phyloP scores from a whole-genome alignment of 768 basidiomycete species.

The Mycena venus region DNA sequence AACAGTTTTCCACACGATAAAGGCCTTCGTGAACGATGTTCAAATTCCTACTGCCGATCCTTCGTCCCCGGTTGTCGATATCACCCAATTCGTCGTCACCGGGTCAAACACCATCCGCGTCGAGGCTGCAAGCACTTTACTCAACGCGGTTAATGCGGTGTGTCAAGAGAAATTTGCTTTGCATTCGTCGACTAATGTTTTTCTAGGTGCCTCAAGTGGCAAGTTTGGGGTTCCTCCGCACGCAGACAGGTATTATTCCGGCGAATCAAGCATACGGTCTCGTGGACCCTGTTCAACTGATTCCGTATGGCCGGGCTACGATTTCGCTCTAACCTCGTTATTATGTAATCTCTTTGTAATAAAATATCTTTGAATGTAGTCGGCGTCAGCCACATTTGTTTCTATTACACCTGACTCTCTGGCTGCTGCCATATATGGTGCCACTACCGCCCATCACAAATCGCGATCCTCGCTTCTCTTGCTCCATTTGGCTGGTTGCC shows the following conservation, averaged over 20 bases:
- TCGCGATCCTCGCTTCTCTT: too few species aligned
- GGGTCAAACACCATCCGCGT: conserved; percentile 27
- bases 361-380: too few species aligned
- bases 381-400: too few species aligned
- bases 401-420: too few species aligned
- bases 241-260: not conserved
- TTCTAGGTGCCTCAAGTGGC: conserved; percentile 11
- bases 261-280: conserved; percentile 28
- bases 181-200: not conserved
- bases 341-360: too few species aligned
- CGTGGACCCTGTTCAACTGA: conserved; percentile 21
- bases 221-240: conserved; percentile 23
- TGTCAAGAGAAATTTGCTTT: not conserved
- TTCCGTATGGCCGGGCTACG: conserved; percentile 27
- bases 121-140: conserved; percentile 29
- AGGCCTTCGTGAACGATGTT: conserved; percentile 29
- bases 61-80: conserved; percentile 23
- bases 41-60: conserved; percentile 32
- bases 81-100: conserved; percentile 17
- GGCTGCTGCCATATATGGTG: too few species aligned
- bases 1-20: conserved; percentile 28
- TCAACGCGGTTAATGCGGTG: conserved; percentile 32
- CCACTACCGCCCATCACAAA: too few species aligned
- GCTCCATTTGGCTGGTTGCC: too few species aligned
- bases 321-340: conserved; percentile 18